Evolutionary conservation across 345 rosid species (phyloP).

Genomic region (Salix udensis): DNA sequence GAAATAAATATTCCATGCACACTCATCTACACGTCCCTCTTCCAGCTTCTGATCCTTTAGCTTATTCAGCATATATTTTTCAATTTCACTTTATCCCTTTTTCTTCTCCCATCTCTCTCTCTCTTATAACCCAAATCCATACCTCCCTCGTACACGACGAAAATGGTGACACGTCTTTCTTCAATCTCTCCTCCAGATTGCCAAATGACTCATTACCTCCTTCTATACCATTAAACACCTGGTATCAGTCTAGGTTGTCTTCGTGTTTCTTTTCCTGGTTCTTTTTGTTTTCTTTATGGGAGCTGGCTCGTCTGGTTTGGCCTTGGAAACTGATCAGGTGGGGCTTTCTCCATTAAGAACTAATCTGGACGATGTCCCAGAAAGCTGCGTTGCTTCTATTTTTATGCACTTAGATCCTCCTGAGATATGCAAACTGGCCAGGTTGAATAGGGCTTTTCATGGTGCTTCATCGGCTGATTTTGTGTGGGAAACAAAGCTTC

Average conservation of each 20-base stretch:
- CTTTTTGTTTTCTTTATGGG: slow-evolving; percentile 48
- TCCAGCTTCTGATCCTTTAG: neutral
- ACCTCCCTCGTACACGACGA: slow-evolving; percentile 24
- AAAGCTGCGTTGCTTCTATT: slow-evolving; percentile 61
- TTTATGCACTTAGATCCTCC: slow-evolving; percentile 66
- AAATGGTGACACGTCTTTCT: slow-evolving; percentile 39
- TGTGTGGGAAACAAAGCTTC: slow-evolving; percentile 82
- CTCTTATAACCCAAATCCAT: slow-evolving; percentile 14
- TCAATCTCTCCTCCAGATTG: slow-evolving; percentile 41
- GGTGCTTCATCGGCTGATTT: slow-evolving; percentile 69
- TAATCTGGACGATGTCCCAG: slow-evolving; percentile 63
- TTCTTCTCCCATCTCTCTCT: neutral
- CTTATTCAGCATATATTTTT: too few species aligned
- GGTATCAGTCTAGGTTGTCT: neutral
- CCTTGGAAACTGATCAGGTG: slow-evolving; percentile 11
- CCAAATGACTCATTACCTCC: slow-evolving; percentile 42
- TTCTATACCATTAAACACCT: slow-evolving; percentile 45
- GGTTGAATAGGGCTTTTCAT: slow-evolving; percentile 51
- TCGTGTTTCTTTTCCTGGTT: neutral
- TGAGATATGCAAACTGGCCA: slow-evolving; percentile 71
- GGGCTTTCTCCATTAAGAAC: slow-evolving; percentile 8
- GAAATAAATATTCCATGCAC: slow-evolving; percentile 22
- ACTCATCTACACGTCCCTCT: slow-evolving; percentile 23
- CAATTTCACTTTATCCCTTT: slow-evolving; percentile 11
- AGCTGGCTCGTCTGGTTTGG: slow-evolving; percentile 42